Evolutionary conservation across 2,329 filamentous ascomycete species (phyloP).

Genomic region (Lasiodiplodia citricola): DNA sequence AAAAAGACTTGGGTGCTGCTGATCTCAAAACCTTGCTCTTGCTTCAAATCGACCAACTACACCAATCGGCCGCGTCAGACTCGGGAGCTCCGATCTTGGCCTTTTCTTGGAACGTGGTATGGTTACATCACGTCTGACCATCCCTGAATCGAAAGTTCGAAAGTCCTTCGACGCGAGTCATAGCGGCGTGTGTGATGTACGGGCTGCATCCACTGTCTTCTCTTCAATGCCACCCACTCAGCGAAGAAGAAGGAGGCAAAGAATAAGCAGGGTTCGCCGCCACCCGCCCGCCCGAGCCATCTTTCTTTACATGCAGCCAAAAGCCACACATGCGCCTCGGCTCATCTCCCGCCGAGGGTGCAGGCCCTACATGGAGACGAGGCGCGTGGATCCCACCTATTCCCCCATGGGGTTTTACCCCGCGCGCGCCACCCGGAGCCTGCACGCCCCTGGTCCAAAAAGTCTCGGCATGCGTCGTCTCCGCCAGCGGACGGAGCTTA

Average conservation of each 20-base stretch:
- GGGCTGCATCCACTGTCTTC: neutral
- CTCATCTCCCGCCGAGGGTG: neutral
- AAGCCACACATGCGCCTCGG: neutral
- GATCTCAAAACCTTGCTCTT: neutral
- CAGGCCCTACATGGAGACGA: neutral
- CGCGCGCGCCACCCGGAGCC: neutral
- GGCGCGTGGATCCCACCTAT: neutral
- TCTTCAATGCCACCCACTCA: neutral
- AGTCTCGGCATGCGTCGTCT: neutral
- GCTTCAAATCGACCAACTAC: neutral
- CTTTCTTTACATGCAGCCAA: neutral
- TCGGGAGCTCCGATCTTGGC: slow-evolving; percentile 4
- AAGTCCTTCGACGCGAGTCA: slow-evolving; percentile 22
- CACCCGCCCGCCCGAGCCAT: neutral
- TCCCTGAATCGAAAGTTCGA: slow-evolving; percentile 16
- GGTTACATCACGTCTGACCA: neutral
- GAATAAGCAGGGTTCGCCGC: neutral
- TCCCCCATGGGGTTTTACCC: slow-evolving; percentile 5
- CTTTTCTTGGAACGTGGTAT: neutral
- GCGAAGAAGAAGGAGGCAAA: neutral
- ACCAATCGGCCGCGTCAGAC: neutral
- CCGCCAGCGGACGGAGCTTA: neutral
- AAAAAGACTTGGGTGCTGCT: neutral
- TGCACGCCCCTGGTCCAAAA: neutral
- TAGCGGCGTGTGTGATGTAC: neutral